Base-by-base conservation (phyloP, 768 basidiomycete genomes). In the Filobasidium wieringae region DNA sequence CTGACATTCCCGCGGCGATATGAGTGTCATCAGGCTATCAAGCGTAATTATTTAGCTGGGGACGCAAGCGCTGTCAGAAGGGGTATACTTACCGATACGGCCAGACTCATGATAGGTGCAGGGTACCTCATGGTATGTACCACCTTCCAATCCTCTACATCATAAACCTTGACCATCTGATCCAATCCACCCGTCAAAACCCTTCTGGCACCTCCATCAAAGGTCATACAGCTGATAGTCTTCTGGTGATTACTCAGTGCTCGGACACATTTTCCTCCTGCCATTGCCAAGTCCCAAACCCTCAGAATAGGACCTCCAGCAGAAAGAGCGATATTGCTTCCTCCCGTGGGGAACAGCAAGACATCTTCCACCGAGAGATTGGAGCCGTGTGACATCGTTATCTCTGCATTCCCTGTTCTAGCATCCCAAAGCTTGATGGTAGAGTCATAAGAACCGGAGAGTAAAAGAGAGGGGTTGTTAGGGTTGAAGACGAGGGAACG, bases 71-170 rank as follows among this genome's bases (percentile, higher is more conserved):
- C 2, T n/a, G 32, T n/a, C 3, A 43, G 4, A 45, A 24, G 34
- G n/a, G 32, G 26, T 15, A 5, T 9, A 78, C 84, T 67, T 74
- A 93, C 92, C 59, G 93, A 96, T 45, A 97, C 79, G 15, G 91
- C 90, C 40, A 97, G 77, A 68, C 85, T 88, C 17, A 99, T 78
- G 1, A 99, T 75, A 5, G 91, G 88, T 4, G 91, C 89, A 4
- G 93, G 88, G 74, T 97, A 97, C 43, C 95, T 84, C 89, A 99
- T 97, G 4, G 95, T 96, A 68, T 99, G 95, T 14, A 95, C 84
- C 33, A 99, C 95, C 67, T 87, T 87, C 78, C 93, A 96, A 40
- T 76, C 74, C 69, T 86, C 82, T 34, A 92, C 83, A 73, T 97
- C 93, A 76, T 97, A 99, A 32, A 96, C 92, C 76, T 99, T 99